A percentile compares a stretch with the other conserved stretches of the same genome.
Conservation (phyloP, 352 stramenopile species). For the Globisporangium solare region DNA sequence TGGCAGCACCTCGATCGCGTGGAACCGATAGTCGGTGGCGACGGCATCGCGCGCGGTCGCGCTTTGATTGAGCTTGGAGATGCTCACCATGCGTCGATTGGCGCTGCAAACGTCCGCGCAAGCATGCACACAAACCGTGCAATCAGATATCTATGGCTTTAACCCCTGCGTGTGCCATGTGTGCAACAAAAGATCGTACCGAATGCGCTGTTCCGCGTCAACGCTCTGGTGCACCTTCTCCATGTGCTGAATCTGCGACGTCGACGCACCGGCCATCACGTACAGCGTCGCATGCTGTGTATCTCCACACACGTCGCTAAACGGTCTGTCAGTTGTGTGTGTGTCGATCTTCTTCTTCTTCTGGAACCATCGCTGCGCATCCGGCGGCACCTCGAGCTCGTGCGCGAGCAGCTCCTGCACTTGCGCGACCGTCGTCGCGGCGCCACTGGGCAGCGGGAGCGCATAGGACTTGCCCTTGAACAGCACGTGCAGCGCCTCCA, state of each 20-base stretch:
- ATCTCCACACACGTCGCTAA: conserved; percentile 26
- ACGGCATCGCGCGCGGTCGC: conserved; percentile 32
- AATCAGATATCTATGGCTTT: too few species aligned
- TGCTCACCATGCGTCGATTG: conserved; percentile 49
- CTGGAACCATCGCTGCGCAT: conserved; percentile 59
- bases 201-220: conserved; percentile 36
- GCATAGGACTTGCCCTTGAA: conserved; percentile 38
- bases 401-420: conserved; percentile 33
- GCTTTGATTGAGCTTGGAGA: conserved; percentile 42
- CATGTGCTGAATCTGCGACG: conserved; percentile 46
- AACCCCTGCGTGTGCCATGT: too few species aligned
- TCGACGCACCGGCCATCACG: conserved; percentile 45
- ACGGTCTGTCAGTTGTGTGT: conserved; percentile 7
- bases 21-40: conserved; percentile 57
- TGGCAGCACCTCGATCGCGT: conserved; percentile 58
- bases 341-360: conserved; percentile 43
- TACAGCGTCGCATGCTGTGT: conserved; percentile 20
- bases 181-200: conserved; percentile 20
- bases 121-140: neutral
- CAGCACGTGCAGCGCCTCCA: conserved; percentile 35
- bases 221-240: conserved; percentile 33
- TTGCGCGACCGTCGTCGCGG: conserved; percentile 25
- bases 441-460: conserved; percentile 20
- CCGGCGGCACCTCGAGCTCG: conserved; percentile 21
- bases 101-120: conserved; percentile 20